Evolutionary conservation across 73 alveolate species (phyloP), one percentile per base, ranked within the genome.

Genomic region (Tetrahymena elliotti): DNA sequence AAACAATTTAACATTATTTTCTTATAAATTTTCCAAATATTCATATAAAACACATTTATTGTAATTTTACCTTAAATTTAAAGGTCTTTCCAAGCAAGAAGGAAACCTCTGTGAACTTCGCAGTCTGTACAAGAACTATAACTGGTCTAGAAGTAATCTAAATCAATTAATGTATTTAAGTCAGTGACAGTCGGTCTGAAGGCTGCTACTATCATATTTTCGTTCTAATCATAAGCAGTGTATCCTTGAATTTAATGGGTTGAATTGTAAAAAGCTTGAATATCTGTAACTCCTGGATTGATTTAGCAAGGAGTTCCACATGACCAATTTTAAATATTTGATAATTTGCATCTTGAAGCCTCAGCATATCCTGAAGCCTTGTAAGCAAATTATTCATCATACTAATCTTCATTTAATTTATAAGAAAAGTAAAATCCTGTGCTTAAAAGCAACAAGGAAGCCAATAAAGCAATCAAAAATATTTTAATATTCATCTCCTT

Each of bases 61-160:
- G n/a, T n/a, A n/a, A 68, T 68, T 68, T 27, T 31, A 68, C 88
- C 88, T 68, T n/a, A 68, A 68, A 22, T 68, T 31, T 68, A 94
- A 36, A 94, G 93, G 53, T 94, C 96, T 83, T 84, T 93, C 47
- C 93, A 94, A 15, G 96, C 93, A 84, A 84, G 93, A 94, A 94
- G 93, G 93, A 94, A 94, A 39, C 96, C 96, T 88, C 93, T 52
- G 39, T 94, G 96, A 38, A 94, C 96, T 38, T 94, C 41, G 20
- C 96, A 94, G 13, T 83, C 83, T 4, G 27, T 38, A 41, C 96
- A 94, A 84, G 93, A 93, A 52, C 95, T 82, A 52, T 84, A 94
- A 24, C 39, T 84, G 84, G 47, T 94, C 35, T 94, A 84, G 10
- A 88, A 88, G 93, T 84, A 94, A 38, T 94, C 93, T 24, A 94